A percentile compares a stretch with the other conserved stretches of the same genome.
phyloP scores from a whole-genome alignment of 495 filamentous ascomycete genomes.

The Penicillium soppii region DNA sequence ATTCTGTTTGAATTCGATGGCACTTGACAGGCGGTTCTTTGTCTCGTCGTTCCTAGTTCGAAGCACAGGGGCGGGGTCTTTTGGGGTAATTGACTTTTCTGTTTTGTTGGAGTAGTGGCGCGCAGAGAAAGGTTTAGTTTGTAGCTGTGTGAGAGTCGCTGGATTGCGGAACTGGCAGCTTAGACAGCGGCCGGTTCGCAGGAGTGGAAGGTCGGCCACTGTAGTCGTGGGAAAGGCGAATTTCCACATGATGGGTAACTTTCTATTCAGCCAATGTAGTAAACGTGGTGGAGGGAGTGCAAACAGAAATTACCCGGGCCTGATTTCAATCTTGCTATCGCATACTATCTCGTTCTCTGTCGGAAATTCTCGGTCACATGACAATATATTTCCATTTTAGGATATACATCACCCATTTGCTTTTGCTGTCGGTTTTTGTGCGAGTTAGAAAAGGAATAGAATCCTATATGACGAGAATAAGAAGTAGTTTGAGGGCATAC shows the following conservation, averaged over 20 bases:
- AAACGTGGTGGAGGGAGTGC: neutral
- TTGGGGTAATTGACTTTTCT: neutral
- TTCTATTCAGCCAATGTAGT: neutral
- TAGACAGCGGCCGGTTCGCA: constrained; percentile 35
- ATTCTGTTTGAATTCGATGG: constrained; percentile 36
- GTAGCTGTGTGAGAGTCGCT: constrained; percentile 17
- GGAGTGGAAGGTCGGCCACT: constrained; percentile 23
- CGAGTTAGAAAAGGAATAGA: too few relatives aligned
- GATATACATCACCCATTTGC: too few relatives aligned
- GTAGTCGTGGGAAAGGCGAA: constrained; percentile 15
- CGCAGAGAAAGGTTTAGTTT: constrained; percentile 20
- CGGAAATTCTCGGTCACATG: constrained; percentile 5
- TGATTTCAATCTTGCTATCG: neutral
- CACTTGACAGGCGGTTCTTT: constrained; percentile 6
- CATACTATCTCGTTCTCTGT: neutral
- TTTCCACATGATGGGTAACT: constrained; percentile 37
- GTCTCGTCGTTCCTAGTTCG: neutral
- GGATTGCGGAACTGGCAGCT: constrained; percentile 41
- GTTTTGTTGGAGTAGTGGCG: constrained; percentile 33
- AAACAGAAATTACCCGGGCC: neutral
- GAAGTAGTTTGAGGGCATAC: too few relatives aligned
- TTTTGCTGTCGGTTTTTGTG: too few relatives aligned
- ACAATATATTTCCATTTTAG: neutral
- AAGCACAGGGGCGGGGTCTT: neutral
- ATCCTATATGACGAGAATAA: too few relatives aligned